Evolutionary conservation across 1,139 yeast genomes (phyloP).

Genomic region (Scheffersomyces segobiensis): DNA sequence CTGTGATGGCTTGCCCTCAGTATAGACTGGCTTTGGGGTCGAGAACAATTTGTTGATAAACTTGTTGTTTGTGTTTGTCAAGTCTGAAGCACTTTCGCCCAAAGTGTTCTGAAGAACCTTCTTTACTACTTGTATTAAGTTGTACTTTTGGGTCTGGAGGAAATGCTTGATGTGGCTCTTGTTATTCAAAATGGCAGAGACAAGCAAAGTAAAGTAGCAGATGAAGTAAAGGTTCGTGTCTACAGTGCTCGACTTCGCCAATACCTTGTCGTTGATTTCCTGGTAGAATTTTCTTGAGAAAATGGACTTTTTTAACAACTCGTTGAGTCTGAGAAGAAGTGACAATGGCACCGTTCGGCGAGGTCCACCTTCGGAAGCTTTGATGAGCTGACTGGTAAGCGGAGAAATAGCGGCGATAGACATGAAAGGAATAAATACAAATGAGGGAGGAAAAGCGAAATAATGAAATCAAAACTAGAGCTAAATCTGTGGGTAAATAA

Average conservation of each 20-base stretch:
- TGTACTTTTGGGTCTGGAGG: slow-evolving; percentile 28
- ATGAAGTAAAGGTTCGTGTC: slow-evolving; percentile 45
- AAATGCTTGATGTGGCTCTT: slow-evolving; percentile 33
- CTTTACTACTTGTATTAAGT: slow-evolving; percentile 20
- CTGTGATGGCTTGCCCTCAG: slow-evolving; percentile 16
- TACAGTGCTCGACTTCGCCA: slow-evolving; percentile 35
- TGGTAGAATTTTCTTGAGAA: slow-evolving; percentile 41
- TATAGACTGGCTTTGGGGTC: slow-evolving; percentile 1
- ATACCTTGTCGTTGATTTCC: slow-evolving; percentile 43
- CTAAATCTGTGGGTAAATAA: neutral
- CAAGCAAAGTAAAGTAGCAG: slow-evolving; percentile 43
- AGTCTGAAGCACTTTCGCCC: slow-evolving; percentile 12
- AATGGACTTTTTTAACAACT: slow-evolving; percentile 19
- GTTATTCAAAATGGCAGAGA: slow-evolving; percentile 44
- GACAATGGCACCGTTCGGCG: slow-evolving; percentile 12
- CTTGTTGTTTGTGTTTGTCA: slow-evolving; percentile 18
- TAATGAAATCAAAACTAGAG: neutral
- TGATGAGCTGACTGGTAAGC: slow-evolving; percentile 1
- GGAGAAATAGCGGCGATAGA: slow-evolving; percentile 9
- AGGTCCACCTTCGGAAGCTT: neutral
- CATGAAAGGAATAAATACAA: neutral
- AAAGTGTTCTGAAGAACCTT: slow-evolving; percentile 7
- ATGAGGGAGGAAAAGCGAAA: neutral
- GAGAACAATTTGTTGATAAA: slow-evolving; percentile 4
- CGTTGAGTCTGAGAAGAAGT: slow-evolving; percentile 18